A percentile compares a stretch with the other conserved stretches of the same genome.
These are phyloP conservation scores for Vicia villosa DNA, from an alignment of 306 rosid genomes.

Conservation along the genomic window DNA sequence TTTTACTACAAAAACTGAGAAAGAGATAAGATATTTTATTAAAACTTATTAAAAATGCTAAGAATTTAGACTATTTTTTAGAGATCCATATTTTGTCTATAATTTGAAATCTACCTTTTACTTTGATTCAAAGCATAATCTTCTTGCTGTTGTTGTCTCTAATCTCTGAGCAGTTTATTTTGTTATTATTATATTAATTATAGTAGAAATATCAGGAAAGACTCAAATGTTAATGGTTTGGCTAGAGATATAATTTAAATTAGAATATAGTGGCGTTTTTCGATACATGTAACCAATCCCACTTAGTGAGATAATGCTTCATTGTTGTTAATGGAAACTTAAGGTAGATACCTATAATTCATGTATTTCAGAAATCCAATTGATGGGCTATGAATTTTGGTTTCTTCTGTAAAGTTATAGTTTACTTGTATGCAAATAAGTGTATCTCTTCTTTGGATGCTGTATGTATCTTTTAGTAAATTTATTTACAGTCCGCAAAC, in stretches of 20 bases:
- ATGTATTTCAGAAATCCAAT: constrained; percentile 10
- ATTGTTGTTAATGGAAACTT: background rate
- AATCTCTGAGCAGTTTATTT: background rate
- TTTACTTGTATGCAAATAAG: background rate
- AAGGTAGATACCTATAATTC: background rate
- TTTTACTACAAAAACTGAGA: background rate
- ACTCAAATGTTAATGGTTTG: background rate
- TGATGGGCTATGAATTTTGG: background rate
- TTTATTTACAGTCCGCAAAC: constrained; percentile 23
- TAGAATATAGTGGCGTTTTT: background rate
- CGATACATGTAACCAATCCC: background rate
- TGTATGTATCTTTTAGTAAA: constrained; percentile 20
- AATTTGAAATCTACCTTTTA: background rate
- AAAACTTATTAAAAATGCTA: background rate
- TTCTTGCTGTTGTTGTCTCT: background rate
- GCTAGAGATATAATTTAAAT: background rate
- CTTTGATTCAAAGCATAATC: background rate
- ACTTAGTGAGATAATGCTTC: background rate
- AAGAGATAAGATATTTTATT: background rate
- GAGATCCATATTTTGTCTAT: background rate
- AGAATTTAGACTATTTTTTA: background rate
- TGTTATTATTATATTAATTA: background rate
- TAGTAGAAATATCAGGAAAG: background rate
- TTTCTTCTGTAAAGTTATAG: background rate
- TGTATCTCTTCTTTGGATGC: constrained; percentile 2